These are phyloP conservation scores for Yamadazyma tumulicola DNA, from an alignment of 805 yeast species.

Conservation along the genomic window DNA sequence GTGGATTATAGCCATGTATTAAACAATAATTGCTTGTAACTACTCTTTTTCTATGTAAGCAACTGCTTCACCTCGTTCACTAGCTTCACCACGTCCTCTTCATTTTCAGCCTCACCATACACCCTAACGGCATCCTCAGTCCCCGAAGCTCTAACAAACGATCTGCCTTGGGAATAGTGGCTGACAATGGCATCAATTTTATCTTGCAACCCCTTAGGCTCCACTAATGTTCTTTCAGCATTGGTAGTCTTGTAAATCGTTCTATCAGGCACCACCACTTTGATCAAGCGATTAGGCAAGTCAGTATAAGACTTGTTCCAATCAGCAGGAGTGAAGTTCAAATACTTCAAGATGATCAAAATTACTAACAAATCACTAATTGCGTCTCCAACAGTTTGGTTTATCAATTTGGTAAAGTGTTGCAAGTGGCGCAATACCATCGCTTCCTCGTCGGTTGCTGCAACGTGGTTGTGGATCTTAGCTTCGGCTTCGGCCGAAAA, in stretches of 20 bases:
- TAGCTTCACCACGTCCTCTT: constrained; percentile 27
- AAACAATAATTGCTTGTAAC: no score
- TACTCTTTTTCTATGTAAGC: no score
- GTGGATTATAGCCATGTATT: no score
- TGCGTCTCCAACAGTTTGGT: constrained; percentile 98
- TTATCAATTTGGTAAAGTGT: constrained; percentile 68
- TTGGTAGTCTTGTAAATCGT: constrained; percentile 76
- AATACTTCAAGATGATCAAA: constrained; percentile 55
- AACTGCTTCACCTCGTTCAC: constrained; percentile 14
- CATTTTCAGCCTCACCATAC: constrained; percentile 78
- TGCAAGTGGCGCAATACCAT: constrained; percentile 53
- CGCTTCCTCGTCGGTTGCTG: constrained; percentile 41
- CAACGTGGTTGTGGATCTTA: constrained; percentile 28
- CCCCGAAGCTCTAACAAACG: constrained; percentile 95
- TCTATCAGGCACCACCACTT: constrained; percentile 82
- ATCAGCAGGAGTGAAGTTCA: constrained; percentile 54
- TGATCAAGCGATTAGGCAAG: constrained; percentile 80
- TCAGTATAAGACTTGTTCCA: constrained; percentile 83
- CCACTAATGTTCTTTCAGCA: constrained; percentile 78
- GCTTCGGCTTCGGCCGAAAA: constrained; percentile 55
- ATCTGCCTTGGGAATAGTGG: constrained; percentile 60
- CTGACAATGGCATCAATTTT: constrained; percentile 64
- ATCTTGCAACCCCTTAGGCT: constrained; percentile 75
- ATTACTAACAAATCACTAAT: constrained; percentile 87
- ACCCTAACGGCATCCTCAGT: constrained; percentile 97